Conservation (phyloP, 129 eudicot genomes). For the Gnaphalium uliginosum region DNA sequence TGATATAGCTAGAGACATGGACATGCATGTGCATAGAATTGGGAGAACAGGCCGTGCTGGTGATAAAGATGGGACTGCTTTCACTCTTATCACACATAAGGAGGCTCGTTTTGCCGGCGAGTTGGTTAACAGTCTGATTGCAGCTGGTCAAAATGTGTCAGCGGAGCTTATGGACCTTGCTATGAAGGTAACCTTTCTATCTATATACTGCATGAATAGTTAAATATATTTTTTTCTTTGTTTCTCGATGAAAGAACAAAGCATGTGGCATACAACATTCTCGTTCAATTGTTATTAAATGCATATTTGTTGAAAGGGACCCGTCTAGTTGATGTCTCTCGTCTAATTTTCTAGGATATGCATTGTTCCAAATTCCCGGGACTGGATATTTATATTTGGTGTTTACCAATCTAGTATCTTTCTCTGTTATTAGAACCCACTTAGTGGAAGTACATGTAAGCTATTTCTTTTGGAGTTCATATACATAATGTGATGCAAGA, state of each 20-base stretch:
- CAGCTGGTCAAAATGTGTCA: constrained; percentile 96
- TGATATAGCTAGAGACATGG: constrained; percentile 98
- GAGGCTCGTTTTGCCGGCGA: constrained; percentile 99
- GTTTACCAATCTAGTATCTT: constrained; percentile 17
- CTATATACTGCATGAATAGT: neutral
- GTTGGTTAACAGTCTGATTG: constrained; percentile 85
- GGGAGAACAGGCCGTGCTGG: constrained; percentile 99
- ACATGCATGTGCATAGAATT: constrained; percentile 97
- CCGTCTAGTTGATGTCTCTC: neutral
- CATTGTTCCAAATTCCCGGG: neutral
- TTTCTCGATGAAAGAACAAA: constrained; percentile 1
- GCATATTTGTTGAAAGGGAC: neutral
- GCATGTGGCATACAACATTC: constrained; percentile 5
- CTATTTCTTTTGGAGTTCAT: constrained; percentile 2
- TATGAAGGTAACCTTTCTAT: constrained; percentile 73
- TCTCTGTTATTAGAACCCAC: neutral
- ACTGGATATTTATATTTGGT: neutral
- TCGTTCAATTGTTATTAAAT: neutral
- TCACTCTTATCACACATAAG: constrained; percentile 88
- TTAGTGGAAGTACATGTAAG: neutral
- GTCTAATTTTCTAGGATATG: constrained; percentile 6
- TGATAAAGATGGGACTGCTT: constrained; percentile 97
- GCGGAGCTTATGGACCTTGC: constrained; percentile 95
- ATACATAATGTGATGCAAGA: constrained; percentile 5
- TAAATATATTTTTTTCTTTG: constrained; percentile 7